Evolutionary conservation across 2,329 filamentous ascomycete species (phyloP), one percentile per base, ranked within the genome.

Genomic region (Bipolaris oryzae): DNA sequence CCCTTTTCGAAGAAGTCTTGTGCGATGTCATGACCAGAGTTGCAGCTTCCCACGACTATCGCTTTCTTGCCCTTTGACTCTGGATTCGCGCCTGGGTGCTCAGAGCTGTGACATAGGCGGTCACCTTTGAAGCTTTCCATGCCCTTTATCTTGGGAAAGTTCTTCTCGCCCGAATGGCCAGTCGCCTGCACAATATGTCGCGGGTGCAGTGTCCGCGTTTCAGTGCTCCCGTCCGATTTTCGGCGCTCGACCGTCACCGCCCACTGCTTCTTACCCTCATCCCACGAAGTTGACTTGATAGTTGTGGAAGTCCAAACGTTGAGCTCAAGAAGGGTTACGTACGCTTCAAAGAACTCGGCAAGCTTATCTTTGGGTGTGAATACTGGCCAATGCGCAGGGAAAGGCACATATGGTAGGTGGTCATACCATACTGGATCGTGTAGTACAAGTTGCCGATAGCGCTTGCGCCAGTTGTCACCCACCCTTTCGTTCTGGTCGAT

Each of bases 1-100:
- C 76, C 76, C 6, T 76, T 76, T 20, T 77, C 72, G 35, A 75
- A 72, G 74, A 81, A 81, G 64, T 82, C 79, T 63, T 81, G 76
- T 2, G 80, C 78, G 21, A 82, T 75, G 62, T 82, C 80, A 66
- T 82, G 80, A 46, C 76, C 80, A 0, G 79, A 81, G 60, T 82
- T 82, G 48, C 77, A 81, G 16, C 76, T 77, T 23, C 81, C 80
- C 15, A 83, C 69, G 1, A 83, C 76, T 31, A 82, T 63, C 5
- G 76, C 80, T 31, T 73, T 73, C 51, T 81, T 80, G 25, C 78
- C 78, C 18, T 69, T 69, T 9, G 63, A 61, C 15, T 75, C 62
- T 5, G 66, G 69, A 0, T 74, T 73, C 3, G 71, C 71, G 42
- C 72, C 72, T 7, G 62, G 62, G 43, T 74, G 73, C 34, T 68